Base-by-base conservation (phyloP, 2,329 filamentous ascomycete species). In the Scedosporium boydii region DNA sequence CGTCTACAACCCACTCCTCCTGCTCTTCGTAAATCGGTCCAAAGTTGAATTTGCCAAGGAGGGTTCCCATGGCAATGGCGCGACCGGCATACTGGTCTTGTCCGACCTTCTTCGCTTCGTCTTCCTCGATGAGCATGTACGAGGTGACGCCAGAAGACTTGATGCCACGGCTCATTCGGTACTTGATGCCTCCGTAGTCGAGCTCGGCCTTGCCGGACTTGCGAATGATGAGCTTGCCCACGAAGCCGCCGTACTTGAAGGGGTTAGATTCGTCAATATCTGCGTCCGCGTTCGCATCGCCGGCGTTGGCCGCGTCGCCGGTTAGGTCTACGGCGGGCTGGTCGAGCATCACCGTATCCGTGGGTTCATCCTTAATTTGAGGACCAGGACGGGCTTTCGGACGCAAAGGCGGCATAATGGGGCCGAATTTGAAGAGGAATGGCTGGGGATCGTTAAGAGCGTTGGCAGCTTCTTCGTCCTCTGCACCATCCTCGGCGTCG, bases 121-220 rank as follows among this genome's bases (percentile, higher is more conserved):
- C 78, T 69, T 87, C 84, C 6, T 86, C 76, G 61, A 88, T 78
- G 59, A 86, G 80, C 16, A 61, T 41, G 59, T 61, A 61, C 29
- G 59, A 61, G 9, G 59, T 61, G 23, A 61, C 59, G 2, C 59
- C 59, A 2, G 83, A 83, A 46, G 81, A 82, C 10, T 81, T 85
- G 12, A 80, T 77, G 21, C 81, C 83, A 3, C 77, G 74, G 42
- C 74, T 75, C 65, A 87, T 73, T 67, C 81, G 77, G 62, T 87
- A 75, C 42, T 74, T 76, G 64, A 78, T 79, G 27, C 85, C 84
- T 59, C 85, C 85, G 83, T 84, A 88, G 71, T 81, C 80, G 38
- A 88, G 74, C 71, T 87, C 83, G 2, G 85, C 81, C 64, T 81
- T 82, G 65, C 85, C 85, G 7, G 84, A 87, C 70, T 82, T 80